Percentiles rank a stretch among this genome's conserved stretches.
phyloP scores from a whole-genome alignment of 1,139 yeast species.

The Kluyveromyces marxianus region DNA sequence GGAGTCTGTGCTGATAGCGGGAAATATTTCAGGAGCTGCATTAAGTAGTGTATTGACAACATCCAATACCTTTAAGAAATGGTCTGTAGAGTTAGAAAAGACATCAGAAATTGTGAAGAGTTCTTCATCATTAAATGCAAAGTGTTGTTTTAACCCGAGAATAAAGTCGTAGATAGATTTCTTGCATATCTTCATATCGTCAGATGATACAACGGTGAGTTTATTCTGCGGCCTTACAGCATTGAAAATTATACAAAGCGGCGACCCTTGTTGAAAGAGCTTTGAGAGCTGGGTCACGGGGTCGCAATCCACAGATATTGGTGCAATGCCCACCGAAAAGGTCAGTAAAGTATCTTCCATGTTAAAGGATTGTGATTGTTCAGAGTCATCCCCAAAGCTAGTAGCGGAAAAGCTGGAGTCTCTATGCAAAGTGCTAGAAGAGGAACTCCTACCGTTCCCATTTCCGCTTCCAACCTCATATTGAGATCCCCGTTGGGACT shows the following conservation, averaged over 20 bases:
- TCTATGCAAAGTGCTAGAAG: slow-evolving; percentile 3
- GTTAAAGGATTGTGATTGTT: slow-evolving; percentile 30
- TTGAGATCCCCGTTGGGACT: slow-evolving; percentile 19
- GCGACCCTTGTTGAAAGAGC: slow-evolving; percentile 86
- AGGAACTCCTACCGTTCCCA: slow-evolving; percentile 4
- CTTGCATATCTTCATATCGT: slow-evolving; percentile 78
- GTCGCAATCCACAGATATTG: slow-evolving; percentile 68
- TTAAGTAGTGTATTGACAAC: slow-evolving; percentile 62
- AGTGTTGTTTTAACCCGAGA: slow-evolving; percentile 73
- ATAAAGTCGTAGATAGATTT: slow-evolving; percentile 87
- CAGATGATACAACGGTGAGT: slow-evolving; percentile 53
- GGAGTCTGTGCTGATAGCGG: slow-evolving; percentile 18
- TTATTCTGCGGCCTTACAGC: slow-evolving; percentile 36
- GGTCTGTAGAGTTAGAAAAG: slow-evolving; percentile 74
- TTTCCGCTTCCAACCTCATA: slow-evolving; percentile 10
- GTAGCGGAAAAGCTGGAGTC: slow-evolving; percentile 16
- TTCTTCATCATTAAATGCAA: slow-evolving; percentile 70
- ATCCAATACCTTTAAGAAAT: slow-evolving; percentile 60
- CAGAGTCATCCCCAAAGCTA: slow-evolving; percentile 26
- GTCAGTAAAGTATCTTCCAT: slow-evolving; percentile 37
- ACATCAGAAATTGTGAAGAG: slow-evolving; percentile 88
- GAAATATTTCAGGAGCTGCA: slow-evolving; percentile 38
- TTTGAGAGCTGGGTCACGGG: slow-evolving; percentile 91
- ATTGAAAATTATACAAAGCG: slow-evolving; percentile 80
- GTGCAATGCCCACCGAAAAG: slow-evolving; percentile 68